Base-by-base conservation (phyloP, 208 protist genomes). In the Leishmania mexicana region DNA sequence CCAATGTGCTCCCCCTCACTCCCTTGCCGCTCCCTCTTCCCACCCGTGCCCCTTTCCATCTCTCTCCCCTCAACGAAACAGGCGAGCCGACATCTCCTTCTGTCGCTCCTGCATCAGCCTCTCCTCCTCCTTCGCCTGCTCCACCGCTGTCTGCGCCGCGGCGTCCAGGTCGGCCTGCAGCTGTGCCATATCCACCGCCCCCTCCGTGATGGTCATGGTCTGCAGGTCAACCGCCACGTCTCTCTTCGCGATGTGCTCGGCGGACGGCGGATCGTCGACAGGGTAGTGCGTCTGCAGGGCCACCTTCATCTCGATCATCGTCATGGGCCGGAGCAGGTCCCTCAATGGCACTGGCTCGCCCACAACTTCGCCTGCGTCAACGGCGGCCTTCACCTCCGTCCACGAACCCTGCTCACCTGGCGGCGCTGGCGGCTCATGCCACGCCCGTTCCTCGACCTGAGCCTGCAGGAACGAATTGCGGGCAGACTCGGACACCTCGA, bases 401-500 rank as follows among this genome's bases (percentile, higher is more conserved):
- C 95, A 97, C 31, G 95, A 97, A 75, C 95, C 93, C 49, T 87
- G 72, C 86, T 97, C 95, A 24, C 91, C 95, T 17, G 95, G 95
- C 19, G 95, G 95, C 53, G 84, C 86, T 10, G 95, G 95, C 71
- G 95, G 95, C 88, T 97, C 95, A 31, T 93, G 92, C 93, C 95
- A 97, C 62, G 95, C 92, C 17, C 95, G 93, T 74, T 96, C 93
- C 80, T 96, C 89, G 54, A 97, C 93, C 78, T 96, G 93, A n/a
- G 82, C 85, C 80, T 95, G 90, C 62, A 97, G 82, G 75, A 97
- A 96, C 28, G 90, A 87, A 53, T 83, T 85, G 31, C 93, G 93
- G 17, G 93, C 93, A 24, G 89, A 73, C 85, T 97, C 93, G 31
- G 87, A 89, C 70, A 96, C 89, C 31, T 81, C 60, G 53, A 96